Percentiles rank a stretch among this genome's conserved stretches.
phyloP scores from a whole-genome alignment of 2,329 filamentous ascomycete genomes.

The Trichocomaceae sp. region DNA sequence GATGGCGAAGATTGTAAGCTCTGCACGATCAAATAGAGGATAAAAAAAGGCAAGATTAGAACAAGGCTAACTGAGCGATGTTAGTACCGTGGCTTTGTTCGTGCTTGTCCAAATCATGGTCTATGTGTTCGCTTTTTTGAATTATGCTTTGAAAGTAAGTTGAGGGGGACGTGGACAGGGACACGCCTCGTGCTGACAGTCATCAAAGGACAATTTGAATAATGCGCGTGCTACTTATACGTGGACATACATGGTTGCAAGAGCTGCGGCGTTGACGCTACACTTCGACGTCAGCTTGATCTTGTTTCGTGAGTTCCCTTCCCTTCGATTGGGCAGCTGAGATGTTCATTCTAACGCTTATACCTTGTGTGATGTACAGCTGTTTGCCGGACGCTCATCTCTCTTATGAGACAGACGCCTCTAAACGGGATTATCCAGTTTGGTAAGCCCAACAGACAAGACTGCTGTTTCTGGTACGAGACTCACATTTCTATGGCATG shows the following conservation, averaged over 20 bases:
- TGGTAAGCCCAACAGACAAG: slow-evolving; percentile 19
- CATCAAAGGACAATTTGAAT: slow-evolving; percentile 57
- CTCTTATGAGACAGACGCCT: slow-evolving; percentile 69
- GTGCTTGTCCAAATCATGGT: slow-evolving; percentile 66
- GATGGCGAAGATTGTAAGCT: slow-evolving; percentile 69
- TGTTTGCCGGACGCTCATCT: slow-evolving; percentile 78
- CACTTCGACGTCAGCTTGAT: slow-evolving; percentile 77
- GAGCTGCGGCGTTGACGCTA: slow-evolving; percentile 67
- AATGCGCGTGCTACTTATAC: slow-evolving; percentile 63
- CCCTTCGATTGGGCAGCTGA: background rate
- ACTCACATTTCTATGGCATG: background rate
- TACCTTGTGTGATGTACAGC: slow-evolving; percentile 33
- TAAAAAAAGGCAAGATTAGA: background rate
- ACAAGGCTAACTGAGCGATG: background rate
- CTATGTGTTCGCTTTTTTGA: slow-evolving; percentile 72
- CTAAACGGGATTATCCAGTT: slow-evolving; percentile 82
- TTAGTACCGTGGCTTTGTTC: slow-evolving; percentile 70
- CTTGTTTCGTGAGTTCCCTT: slow-evolving; percentile 49
- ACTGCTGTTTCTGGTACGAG: background rate
- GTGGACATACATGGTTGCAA: slow-evolving; percentile 68
- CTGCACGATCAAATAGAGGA: slow-evolving; percentile 22
- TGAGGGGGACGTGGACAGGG: background rate
- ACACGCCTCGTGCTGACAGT: background rate
- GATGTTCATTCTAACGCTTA: slow-evolving; percentile 3
- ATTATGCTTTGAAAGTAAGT: slow-evolving; percentile 63